phyloP scores from a whole-genome alignment of 2,329 filamentous ascomycete species.

The Colletotrichum acutatum region DNA sequence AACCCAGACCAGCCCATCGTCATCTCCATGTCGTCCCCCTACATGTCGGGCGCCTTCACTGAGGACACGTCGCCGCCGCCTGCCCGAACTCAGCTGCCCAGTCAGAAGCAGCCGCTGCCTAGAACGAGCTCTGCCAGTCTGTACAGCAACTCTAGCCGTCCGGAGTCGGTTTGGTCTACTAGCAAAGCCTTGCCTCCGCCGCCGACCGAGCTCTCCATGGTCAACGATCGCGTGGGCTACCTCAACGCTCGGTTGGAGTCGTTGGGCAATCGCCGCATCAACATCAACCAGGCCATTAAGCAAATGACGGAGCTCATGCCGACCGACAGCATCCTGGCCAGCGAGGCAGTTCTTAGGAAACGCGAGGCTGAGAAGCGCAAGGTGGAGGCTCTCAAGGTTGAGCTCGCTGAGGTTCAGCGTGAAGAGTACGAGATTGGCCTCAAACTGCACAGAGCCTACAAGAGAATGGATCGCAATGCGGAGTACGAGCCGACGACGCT shows the following conservation, averaged over 20 bases:
- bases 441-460: constrained; percentile 79
- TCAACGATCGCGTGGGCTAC: constrained; percentile 72
- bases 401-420: constrained; percentile 78
- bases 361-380: constrained; percentile 71
- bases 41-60: constrained; percentile 43
- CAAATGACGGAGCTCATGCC: constrained; percentile 85
- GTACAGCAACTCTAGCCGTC: constrained; percentile 28
- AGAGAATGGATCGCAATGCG: constrained; percentile 75
- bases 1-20: constrained; percentile 42
- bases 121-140: constrained; percentile 18
- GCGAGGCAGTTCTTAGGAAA: constrained; percentile 69
- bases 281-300: constrained; percentile 77
- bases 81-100: constrained; percentile 32
- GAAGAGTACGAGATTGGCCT: constrained; percentile 85
- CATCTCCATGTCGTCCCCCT: constrained; percentile 48
- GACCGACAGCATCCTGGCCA: constrained; percentile 74
- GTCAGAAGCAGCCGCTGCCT: constrained; percentile 24
- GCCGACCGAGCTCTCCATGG: constrained; percentile 67
- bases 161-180: constrained; percentile 48
- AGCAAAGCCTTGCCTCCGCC: constrained; percentile 71
- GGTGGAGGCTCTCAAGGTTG: constrained; percentile 71
- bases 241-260: constrained; percentile 74
- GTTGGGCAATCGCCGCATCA: constrained; percentile 74
- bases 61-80: constrained; percentile 26
- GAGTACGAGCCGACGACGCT: constrained; percentile 74